phyloP scores from a whole-genome alignment of 306 rosid genomes.

The Cucurbita moschata region DNA sequence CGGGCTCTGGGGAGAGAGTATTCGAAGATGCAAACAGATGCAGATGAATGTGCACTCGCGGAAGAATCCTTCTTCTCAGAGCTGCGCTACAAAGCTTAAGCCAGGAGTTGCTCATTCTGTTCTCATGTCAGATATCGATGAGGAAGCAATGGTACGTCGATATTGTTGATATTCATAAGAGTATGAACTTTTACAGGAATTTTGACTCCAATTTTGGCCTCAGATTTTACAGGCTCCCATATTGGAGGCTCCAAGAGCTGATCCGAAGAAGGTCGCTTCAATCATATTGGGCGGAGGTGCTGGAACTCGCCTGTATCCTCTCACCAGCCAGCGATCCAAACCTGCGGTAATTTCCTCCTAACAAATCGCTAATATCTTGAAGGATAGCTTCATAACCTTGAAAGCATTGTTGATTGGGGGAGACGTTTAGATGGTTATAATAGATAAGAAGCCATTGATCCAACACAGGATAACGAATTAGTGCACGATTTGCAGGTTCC shows the following conservation, averaged over 20 bases:
- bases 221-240: slow-evolving; percentile 32
- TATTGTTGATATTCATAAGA: neutral
- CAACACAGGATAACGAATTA: neutral
- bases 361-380: neutral
- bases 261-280: slow-evolving; percentile 73
- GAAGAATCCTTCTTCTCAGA: slow-evolving; percentile 17
- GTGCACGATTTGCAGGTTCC: slow-evolving; percentile 53
- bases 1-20: slow-evolving; percentile 39
- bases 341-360: slow-evolving; percentile 44
- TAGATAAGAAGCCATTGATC: neutral
- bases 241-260: slow-evolving; percentile 38
- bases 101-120: slow-evolving; percentile 24
- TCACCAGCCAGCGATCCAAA: slow-evolving; percentile 75
- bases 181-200: neutral
- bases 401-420: neutral
- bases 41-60: slow-evolving; percentile 11
- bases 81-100: slow-evolving; percentile 14
- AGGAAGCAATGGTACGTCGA: slow-evolving; percentile 28
- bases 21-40: slow-evolving; percentile 10
- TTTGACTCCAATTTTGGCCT: slow-evolving; percentile 10
- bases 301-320: slow-evolving; percentile 89
- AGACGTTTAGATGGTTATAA: neutral
- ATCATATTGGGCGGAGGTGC: slow-evolving; percentile 91
- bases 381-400: neutral
- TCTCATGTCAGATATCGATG: slow-evolving; percentile 37